These are phyloP conservation scores for Beverwykella pulmonaria DNA, from an alignment of 495 filamentous ascomycete species.

Conservation along the genomic window DNA sequence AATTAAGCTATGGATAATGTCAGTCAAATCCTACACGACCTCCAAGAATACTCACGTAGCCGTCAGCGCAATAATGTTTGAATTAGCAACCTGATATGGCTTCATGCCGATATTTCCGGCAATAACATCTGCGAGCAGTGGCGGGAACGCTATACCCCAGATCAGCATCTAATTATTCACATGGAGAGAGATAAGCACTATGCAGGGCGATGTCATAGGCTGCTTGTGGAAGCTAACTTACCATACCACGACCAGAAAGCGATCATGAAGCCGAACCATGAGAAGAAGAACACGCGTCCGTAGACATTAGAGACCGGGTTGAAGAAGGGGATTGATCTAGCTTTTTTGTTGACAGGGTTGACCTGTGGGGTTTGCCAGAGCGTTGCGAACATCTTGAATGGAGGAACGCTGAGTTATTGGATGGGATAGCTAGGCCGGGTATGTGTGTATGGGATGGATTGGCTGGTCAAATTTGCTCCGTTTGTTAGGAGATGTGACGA, in stretches of 20 bases:
- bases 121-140: conserved; percentile 46
- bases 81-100: conserved; percentile 77
- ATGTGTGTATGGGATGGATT: background rate
- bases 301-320: conserved; percentile 75
- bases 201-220: conserved; percentile 27
- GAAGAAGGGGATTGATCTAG: conserved; percentile 75
- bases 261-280: conserved; percentile 94
- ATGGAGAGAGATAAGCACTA: conserved; percentile 20
- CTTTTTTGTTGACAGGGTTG: conserved; percentile 80
- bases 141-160: conserved; percentile 47
- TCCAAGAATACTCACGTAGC: conserved; percentile 69
- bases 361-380: conserved; percentile 64
- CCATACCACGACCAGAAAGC: conserved; percentile 89
- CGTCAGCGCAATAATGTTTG: conserved; percentile 83
- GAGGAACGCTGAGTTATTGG: background rate
- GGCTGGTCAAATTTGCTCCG: background rate
- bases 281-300: conserved; percentile 91
- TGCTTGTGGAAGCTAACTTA: conserved; percentile 3
- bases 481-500: background rate
- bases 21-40: background rate
- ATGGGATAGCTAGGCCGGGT: background rate
- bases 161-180: conserved; percentile 13
- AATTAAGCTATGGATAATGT: conserved; percentile 59
- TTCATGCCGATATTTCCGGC: conserved; percentile 70
- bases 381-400: conserved; percentile 18